Conservation (phyloP, 345 rosid species). For the Sisymbrium irio region DNA sequence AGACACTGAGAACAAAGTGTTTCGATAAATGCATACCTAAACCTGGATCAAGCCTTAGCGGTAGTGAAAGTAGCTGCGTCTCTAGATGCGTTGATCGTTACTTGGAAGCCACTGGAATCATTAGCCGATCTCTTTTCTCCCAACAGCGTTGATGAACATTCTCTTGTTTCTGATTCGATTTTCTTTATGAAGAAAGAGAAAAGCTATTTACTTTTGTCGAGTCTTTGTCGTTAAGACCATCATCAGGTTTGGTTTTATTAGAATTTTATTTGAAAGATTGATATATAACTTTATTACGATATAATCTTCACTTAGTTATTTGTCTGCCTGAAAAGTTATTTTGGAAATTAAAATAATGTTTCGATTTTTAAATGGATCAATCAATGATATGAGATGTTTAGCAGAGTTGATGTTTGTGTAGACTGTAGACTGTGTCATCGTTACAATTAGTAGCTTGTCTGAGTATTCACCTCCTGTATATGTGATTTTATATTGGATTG, state of each 20-base stretch:
- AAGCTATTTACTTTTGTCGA: neutral
- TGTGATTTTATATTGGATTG: neutral
- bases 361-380: neutral
- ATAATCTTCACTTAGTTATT: neutral
- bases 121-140: constrained; percentile 63
- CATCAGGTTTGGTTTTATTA: neutral
- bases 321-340: neutral
- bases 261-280: neutral
- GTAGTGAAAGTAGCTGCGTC: constrained; percentile 91
- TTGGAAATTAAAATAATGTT: neutral
- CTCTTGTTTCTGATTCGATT: neutral
- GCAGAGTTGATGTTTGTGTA: neutral
- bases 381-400: neutral
- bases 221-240: neutral
- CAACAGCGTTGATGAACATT: constrained; percentile 42
- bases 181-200: neutral
- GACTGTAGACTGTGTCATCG: neutral
- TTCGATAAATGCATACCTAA: constrained; percentile 83
- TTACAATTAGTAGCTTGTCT: neutral
- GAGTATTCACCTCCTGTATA: neutral
- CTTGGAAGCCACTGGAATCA: constrained; percentile 86
- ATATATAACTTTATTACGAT: neutral
- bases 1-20: constrained; percentile 85
- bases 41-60: constrained; percentile 88
- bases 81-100: constrained; percentile 98